Base-by-base conservation (phyloP, 768 basidiomycete genomes). In the Mycena metata region DNA sequence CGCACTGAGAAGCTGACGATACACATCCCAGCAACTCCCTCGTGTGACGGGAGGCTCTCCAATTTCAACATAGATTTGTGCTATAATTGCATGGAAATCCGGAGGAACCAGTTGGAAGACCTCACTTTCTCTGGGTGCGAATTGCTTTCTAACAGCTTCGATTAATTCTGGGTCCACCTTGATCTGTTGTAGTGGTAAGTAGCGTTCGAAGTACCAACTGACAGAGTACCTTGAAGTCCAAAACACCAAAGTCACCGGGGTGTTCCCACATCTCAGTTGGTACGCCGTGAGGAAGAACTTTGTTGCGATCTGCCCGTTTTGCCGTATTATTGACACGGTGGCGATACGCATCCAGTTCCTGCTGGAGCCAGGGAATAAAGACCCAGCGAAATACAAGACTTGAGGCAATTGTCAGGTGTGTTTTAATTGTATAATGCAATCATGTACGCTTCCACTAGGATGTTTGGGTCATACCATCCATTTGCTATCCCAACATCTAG, bases 321-420 rank as follows among this genome's bases (percentile, higher is more conserved):
- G 60, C 47, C 0, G 71, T 76, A 13, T 36, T 30, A 58, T 80
- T 81, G 33, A 60, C 45, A 7, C 50, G 72, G 7, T 46, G 10
- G 2, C 63, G 47, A 59, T 74, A 81, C 1, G 46, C 50, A 71
- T 83, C 77, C 5, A 83, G 65, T 64, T 83, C 80, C 1, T 36
- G 43, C 64, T 82, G 82, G 11, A 82, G 59, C 77, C 77, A 82
- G 1, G 80, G n/a, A n/a, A n/a, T n/a, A n/a, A n/a, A n/a, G n/a
- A n/a, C n/a, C n/a, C n/a, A n/a, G n/a, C n/a, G n/a, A 80, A 46
- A 83, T 79, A 5, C n/a, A 77, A 75, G 6, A 82, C 56, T n/a
- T n/a, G n/a, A n/a, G n/a, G n/a, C n/a, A n/a, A n/a, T n/a, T n/a
- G n/a, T n/a, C n/a, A n/a, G n/a, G n/a, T n/a, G n/a, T n/a, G n/a